phyloP scores from a whole-genome alignment of 306 rosid genomes.

The Acacia melanoxylon region DNA sequence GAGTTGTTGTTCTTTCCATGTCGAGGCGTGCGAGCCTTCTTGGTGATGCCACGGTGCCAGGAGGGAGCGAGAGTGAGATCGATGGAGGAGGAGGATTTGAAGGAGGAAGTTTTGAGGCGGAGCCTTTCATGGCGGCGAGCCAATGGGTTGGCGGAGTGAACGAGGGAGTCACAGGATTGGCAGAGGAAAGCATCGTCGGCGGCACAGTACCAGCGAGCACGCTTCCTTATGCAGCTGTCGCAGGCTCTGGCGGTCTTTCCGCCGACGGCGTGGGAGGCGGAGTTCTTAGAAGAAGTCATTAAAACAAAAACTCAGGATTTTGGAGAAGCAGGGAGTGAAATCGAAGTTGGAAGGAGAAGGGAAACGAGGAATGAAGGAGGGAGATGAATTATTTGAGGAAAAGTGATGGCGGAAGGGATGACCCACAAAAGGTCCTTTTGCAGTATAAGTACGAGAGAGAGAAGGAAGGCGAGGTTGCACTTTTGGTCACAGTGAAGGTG shows the following conservation, averaged over 20 bases:
- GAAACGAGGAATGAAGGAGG: background rate
- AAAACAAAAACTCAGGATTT: constrained; percentile 10
- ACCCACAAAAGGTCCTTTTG: constrained; percentile 72
- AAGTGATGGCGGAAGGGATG: constrained; percentile 2
- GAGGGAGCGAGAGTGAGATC: constrained; percentile 37
- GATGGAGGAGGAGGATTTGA: constrained; percentile 4
- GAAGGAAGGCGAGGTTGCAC: background rate
- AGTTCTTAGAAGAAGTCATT: constrained; percentile 47
- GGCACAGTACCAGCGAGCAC: constrained; percentile 97
- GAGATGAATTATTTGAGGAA: constrained; percentile 14
- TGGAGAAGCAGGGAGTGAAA: no score
- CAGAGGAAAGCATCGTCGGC: constrained; percentile 97
- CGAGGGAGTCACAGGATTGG: constrained; percentile 73
- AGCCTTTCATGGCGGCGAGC: constrained; percentile 76
- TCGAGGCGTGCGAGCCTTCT: constrained; percentile 79
- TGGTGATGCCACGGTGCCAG: constrained; percentile 71
- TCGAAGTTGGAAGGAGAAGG: background rate
- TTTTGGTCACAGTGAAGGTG: background rate
- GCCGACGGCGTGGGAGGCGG: constrained; percentile 51
- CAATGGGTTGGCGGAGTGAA: constrained; percentile 82
- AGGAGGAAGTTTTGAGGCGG: constrained; percentile 60
- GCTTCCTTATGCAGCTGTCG: constrained; percentile 77
- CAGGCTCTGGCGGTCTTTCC: constrained; percentile 91
- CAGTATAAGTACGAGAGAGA: constrained; percentile 31
- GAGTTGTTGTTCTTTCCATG: constrained; percentile 39